A percentile compares a stretch with the other conserved stretches of the same genome.
Evolutionary conservation across 495 filamentous ascomycete species (phyloP).

Genomic region (Penicillium flavigenum): DNA sequence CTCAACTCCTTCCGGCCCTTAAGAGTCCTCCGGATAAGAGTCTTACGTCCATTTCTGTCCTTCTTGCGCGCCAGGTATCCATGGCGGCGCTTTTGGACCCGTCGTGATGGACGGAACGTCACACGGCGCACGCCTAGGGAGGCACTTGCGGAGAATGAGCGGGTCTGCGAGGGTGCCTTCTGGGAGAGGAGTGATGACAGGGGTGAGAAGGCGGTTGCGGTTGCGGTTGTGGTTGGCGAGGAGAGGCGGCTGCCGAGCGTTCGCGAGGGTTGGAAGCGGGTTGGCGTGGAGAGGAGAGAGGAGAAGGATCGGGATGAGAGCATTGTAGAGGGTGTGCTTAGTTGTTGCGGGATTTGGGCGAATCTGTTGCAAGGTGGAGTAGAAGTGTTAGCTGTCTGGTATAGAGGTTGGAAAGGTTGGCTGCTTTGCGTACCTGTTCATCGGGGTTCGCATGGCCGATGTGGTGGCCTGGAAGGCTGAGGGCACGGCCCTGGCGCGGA

Average conservation of each 20-base stretch:
- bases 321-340: constrained; percentile 14
- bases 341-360: constrained; percentile 24
- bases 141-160: constrained; percentile 44
- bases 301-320: constrained; percentile 28
- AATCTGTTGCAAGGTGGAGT: constrained; percentile 9
- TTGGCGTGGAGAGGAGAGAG: constrained; percentile 33
- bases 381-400: constrained; percentile 4
- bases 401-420: neutral
- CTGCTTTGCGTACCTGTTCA: constrained; percentile 27
- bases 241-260: constrained; percentile 23
- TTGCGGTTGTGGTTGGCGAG: constrained; percentile 17
- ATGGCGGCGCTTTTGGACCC: constrained; percentile 68
- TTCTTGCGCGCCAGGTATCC: constrained; percentile 63
- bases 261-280: constrained; percentile 28
- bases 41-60: constrained; percentile 55
- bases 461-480: constrained; percentile 20
- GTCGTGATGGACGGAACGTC: constrained; percentile 66
- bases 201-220: constrained; percentile 22
- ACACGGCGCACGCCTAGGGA: constrained; percentile 53
- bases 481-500: constrained; percentile 37
- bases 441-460: constrained; percentile 19
- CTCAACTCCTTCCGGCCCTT: constrained; percentile 65
- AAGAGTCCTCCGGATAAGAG: constrained; percentile 54
- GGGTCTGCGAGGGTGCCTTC: constrained; percentile 30
- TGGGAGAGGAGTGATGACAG: constrained; percentile 28